Percentiles rank a stretch among this genome's conserved stretches.
phyloP scores from a whole-genome alignment of 352 stramenopile species.

The Phytophthora uliginosa region DNA sequence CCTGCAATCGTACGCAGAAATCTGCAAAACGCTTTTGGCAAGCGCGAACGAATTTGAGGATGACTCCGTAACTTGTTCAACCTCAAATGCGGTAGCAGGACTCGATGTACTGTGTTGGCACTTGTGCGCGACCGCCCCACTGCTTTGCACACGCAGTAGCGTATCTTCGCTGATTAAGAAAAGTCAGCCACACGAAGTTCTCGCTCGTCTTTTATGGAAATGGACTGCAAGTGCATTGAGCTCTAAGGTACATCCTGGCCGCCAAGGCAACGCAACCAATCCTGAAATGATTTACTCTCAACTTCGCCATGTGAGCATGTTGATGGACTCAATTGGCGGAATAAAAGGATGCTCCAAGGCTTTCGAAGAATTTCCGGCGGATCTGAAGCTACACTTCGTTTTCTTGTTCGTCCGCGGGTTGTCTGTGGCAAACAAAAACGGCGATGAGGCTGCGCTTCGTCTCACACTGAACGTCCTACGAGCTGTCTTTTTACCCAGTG shows the following conservation, averaged over 20 bases:
- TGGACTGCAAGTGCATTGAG: constrained; percentile 6
- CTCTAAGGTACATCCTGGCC: not conserved
- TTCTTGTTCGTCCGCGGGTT: constrained; percentile 30
- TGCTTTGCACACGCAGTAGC: constrained; percentile 63
- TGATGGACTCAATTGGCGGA: constrained; percentile 40
- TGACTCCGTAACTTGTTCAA: not conserved
- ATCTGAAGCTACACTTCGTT: constrained; percentile 28
- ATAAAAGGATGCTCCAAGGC: constrained; percentile 26
- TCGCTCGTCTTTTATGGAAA: constrained; percentile 15
- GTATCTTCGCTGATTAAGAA: constrained; percentile 37
- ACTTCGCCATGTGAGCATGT: constrained; percentile 47
- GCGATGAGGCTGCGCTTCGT: constrained; percentile 17
- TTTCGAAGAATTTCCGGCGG: constrained; percentile 21
- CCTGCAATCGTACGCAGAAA: constrained; percentile 35
- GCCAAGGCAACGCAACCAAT: not conserved
- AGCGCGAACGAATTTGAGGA: not conserved
- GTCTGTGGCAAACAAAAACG: constrained; percentile 20
- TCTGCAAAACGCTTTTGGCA: constrained; percentile 26
- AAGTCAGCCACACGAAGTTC: constrained; percentile 14
- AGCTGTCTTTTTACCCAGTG: constrained; percentile 21
- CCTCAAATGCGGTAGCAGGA: constrained; percentile 4
- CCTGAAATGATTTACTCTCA: constrained; percentile 43
- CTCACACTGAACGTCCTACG: constrained; percentile 34
- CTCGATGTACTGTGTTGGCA: constrained; percentile 69
- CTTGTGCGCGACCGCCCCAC: constrained; percentile 55